Evolutionary conservation across 176 grass and related monocot species (phyloP).

Genomic region (Triticum monococcum): DNA sequence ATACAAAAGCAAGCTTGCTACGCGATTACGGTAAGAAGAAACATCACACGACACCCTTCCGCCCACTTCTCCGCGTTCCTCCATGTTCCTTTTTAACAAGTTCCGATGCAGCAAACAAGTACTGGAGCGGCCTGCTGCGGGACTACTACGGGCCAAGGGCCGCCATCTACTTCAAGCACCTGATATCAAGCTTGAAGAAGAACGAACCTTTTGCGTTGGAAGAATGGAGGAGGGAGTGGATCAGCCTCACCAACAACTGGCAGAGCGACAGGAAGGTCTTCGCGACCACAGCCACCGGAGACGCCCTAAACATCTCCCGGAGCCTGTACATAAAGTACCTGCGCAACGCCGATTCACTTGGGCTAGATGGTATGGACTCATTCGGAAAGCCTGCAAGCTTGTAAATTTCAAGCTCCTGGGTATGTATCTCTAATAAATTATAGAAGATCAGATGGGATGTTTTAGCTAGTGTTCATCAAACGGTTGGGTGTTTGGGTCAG

Average conservation of each 20-base stretch:
- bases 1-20: conserved; percentile 72
- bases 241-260: conserved; percentile 78
- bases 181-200: conserved; percentile 55
- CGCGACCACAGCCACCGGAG: conserved; percentile 45
- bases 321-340: conserved; percentile 57
- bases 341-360: background rate
- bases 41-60: background rate
- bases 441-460: background rate
- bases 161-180: conserved; percentile 71
- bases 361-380: background rate
- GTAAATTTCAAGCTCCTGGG: background rate
- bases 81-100: background rate
- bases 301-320: conserved; percentile 54
- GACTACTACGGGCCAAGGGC: conserved; percentile 77
- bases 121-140: conserved; percentile 75
- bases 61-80: background rate
- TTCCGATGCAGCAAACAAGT: conserved; percentile 72
- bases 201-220: conserved; percentile 47
- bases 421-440: background rate
- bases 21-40: conserved; percentile 64
- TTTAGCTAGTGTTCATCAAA: background rate
- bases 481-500: background rate
- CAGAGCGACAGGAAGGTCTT: conserved; percentile 60
- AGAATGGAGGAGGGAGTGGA: conserved; percentile 80
- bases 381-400: conserved; percentile 2